Evolutionary conservation across 2,329 filamentous ascomycete genomes (phyloP).

Genomic region (Ceratocystis destructans): DNA sequence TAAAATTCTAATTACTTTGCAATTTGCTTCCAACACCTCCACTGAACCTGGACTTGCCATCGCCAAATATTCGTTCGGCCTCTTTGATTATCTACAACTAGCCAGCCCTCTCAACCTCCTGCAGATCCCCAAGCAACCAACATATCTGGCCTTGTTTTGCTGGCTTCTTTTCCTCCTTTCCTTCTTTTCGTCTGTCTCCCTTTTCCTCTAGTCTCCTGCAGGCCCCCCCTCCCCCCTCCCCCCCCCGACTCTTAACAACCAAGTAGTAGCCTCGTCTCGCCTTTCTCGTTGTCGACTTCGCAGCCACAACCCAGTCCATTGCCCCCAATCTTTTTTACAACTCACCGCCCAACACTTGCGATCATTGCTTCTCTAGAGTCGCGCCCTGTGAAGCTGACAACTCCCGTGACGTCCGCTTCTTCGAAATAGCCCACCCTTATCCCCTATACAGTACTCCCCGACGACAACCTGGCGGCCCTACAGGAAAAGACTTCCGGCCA

Average conservation of each 20-base stretch:
- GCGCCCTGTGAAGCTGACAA: background rate
- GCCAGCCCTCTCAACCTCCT: background rate
- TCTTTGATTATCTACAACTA: background rate
- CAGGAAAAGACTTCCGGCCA: constrained; percentile 47
- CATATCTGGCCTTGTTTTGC: constrained; percentile 1
- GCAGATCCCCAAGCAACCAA: too few relatives aligned
- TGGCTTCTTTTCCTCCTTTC: background rate
- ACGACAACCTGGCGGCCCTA: constrained; percentile 47
- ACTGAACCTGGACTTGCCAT: background rate
- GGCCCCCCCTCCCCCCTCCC: background rate
- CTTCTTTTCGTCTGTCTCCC: background rate
- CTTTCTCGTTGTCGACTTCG: background rate
- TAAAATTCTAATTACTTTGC: background rate
- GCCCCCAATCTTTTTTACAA: too few relatives aligned
- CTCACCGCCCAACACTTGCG: background rate
- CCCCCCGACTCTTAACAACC: background rate
- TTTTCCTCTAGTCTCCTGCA: background rate
- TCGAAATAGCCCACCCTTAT: background rate
- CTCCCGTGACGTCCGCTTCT: constrained; percentile 4
- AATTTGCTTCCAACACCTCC: background rate
- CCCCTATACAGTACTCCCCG: background rate
- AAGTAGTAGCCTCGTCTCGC: background rate
- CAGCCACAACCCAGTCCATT: background rate
- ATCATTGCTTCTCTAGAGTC: background rate
- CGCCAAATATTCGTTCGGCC: background rate